These are phyloP conservation scores for Arctostaphylos glauca DNA, from an alignment of 148 eudicot genomes.

Conservation along the genomic window DNA sequence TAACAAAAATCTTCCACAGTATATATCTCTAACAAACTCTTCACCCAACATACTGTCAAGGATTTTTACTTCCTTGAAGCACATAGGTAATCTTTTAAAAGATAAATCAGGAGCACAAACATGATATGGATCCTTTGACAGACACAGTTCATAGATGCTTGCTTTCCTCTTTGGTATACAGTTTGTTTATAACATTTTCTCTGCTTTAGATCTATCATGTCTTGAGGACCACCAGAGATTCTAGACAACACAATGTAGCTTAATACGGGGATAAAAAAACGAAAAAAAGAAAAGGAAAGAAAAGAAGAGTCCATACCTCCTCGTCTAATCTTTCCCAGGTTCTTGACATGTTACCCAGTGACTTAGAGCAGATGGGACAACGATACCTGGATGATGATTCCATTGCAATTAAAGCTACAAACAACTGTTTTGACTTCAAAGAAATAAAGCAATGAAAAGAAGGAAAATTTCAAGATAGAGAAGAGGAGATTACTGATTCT, in stretches of 20 bases:
- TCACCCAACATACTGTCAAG: background rate
- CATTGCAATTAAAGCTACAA: background rate
- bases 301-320: slow-evolving; percentile 47
- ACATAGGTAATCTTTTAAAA: background rate
- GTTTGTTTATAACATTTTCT: background rate
- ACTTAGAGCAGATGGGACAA: slow-evolving; percentile 86
- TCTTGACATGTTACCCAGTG: slow-evolving; percentile 51
- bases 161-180: background rate
- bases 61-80: background rate
- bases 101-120: background rate
- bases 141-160: background rate
- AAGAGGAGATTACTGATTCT: slow-evolving; percentile 50
- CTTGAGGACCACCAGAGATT: slow-evolving; percentile 1
- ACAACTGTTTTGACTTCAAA: background rate
- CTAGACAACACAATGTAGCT: background rate
- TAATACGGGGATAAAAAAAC: background rate
- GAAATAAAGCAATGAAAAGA: background rate
- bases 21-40: background rate
- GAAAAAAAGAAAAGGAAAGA: background rate
- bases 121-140: background rate
- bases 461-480: slow-evolving; percentile 8
- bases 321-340: slow-evolving; percentile 63
- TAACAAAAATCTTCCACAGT: background rate
- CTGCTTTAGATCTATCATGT: background rate
- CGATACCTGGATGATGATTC: slow-evolving; percentile 56